A percentile compares a stretch with the other conserved stretches of the same genome.
Conservation (phyloP, 2,329 filamentous ascomycete species). For the Leptographium flavum region DNA sequence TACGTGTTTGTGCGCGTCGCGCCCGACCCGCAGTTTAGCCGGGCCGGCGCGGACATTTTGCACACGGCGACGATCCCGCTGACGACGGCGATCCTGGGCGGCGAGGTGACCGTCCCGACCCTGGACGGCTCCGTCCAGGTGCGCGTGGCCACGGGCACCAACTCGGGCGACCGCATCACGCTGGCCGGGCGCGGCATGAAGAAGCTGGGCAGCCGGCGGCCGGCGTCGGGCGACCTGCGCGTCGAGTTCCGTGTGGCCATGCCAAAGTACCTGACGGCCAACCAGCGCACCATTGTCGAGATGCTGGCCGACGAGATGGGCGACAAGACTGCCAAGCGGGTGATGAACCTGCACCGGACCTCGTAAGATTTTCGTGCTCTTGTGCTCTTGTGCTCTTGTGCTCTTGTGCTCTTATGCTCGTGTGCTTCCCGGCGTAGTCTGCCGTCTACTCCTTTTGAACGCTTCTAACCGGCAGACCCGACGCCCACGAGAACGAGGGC, state of each 20-base stretch:
- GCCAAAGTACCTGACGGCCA: slow-evolving; percentile 85
- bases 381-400: background rate
- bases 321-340: slow-evolving; percentile 78
- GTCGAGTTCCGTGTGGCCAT: slow-evolving; percentile 92
- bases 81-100: slow-evolving; percentile 84
- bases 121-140: slow-evolving; percentile 83
- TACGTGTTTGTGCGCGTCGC: slow-evolving; percentile 84
- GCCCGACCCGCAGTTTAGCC: slow-evolving; percentile 79
- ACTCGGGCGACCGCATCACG: slow-evolving; percentile 82
- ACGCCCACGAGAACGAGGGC: slow-evolving; percentile 63
- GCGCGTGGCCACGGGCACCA: slow-evolving; percentile 81
- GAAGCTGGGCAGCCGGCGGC: slow-evolving; percentile 56
- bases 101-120: slow-evolving; percentile 79
- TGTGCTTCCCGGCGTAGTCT: background rate
- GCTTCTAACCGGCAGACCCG: background rate
- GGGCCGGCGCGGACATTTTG: slow-evolving; percentile 76
- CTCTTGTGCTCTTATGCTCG: too few relatives aligned
- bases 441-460: background rate
- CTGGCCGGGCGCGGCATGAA: slow-evolving; percentile 90
- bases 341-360: slow-evolving; percentile 64
- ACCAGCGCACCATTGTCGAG: slow-evolving; percentile 85
- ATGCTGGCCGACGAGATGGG: slow-evolving; percentile 94
- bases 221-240: slow-evolving; percentile 65
- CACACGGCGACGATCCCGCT: slow-evolving; percentile 86
- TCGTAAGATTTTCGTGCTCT: slow-evolving; percentile 29